phyloP scores from a whole-genome alignment of 148 eudicot species.

The Amaranthus hypochondriacus region DNA sequence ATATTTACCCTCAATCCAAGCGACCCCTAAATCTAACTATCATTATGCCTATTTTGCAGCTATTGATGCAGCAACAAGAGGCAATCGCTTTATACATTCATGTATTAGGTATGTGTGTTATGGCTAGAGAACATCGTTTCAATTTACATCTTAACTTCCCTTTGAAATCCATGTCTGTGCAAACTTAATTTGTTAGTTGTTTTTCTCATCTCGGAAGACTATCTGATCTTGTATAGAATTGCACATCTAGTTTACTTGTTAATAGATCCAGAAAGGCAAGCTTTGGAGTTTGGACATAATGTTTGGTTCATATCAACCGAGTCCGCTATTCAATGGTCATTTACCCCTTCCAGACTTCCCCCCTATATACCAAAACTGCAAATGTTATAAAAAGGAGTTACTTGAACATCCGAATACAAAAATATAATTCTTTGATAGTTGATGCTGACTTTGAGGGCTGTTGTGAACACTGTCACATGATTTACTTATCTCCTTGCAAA shows the following conservation, averaged over 20 bases:
- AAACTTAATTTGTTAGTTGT: not conserved
- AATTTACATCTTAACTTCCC: not conserved
- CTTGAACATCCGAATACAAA: too few species aligned
- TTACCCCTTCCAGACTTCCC: not conserved
- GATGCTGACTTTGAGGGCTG: not conserved
- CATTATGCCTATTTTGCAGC: constrained; percentile 51
- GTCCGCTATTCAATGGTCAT: not conserved
- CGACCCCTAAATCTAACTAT: not conserved
- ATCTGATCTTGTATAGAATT: not conserved
- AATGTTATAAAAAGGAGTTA: not conserved
- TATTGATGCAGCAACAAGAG: constrained; percentile 86
- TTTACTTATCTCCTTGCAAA: not conserved
- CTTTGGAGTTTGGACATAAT: not conserved
- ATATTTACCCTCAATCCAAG: too few species aligned
- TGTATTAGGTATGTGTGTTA: constrained; percentile 63
- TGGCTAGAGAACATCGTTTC: constrained; percentile 1
- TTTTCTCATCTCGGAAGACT: not conserved
- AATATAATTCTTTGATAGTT: not conserved
- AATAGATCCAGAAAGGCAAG: not conserved
- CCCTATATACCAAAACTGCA: not conserved
- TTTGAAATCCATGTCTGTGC: not conserved
- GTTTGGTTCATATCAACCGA: not conserved
- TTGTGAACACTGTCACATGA: not conserved
- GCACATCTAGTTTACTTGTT: not conserved
- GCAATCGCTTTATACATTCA: constrained; percentile 84